Evolutionary conservation across 2,329 filamentous ascomycete species (phyloP).

Genomic region (Fonsecaea monophora): DNA sequence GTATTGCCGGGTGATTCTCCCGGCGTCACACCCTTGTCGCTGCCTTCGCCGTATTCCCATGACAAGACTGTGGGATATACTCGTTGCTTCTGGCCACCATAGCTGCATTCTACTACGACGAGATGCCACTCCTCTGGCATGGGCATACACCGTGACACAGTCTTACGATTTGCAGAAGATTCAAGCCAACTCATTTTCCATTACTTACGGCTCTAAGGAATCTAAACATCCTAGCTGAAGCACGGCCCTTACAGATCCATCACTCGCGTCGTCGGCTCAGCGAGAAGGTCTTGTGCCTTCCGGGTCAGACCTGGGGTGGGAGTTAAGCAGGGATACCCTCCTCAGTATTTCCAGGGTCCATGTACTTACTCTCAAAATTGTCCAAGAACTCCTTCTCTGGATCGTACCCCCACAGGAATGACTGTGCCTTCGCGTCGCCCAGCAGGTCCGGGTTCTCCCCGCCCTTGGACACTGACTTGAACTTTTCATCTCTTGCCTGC

Average conservation of each 20-base stretch:
- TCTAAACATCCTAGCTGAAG: not conserved
- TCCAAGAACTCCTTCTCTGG: not conserved
- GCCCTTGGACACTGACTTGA: not conserved
- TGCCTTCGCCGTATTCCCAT: too few relatives aligned
- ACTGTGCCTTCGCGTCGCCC: not conserved
- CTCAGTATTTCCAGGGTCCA: too few relatives aligned
- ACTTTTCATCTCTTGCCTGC: constrained; percentile 6
- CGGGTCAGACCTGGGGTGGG: not conserved
- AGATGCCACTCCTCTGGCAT: too few relatives aligned
- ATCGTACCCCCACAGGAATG: not conserved
- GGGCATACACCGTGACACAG: not conserved
- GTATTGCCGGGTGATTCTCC: not conserved
- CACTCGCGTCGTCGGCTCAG: not conserved
- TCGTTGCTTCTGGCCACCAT: too few relatives aligned
- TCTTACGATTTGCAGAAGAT: not conserved
- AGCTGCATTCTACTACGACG: too few relatives aligned
- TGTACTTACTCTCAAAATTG: not conserved
- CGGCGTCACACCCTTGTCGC: not conserved
- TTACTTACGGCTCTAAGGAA: not conserved
- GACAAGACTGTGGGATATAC: too few relatives aligned
- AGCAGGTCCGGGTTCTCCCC: constrained; percentile 12
- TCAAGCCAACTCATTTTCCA: not conserved
- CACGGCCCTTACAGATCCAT: not conserved
- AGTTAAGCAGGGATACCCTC: not conserved
- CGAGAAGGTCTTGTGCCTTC: constrained; percentile 3